Conservation (phyloP, 2,329 filamentous ascomycete species). For the Sporothrix sp. region DNA sequence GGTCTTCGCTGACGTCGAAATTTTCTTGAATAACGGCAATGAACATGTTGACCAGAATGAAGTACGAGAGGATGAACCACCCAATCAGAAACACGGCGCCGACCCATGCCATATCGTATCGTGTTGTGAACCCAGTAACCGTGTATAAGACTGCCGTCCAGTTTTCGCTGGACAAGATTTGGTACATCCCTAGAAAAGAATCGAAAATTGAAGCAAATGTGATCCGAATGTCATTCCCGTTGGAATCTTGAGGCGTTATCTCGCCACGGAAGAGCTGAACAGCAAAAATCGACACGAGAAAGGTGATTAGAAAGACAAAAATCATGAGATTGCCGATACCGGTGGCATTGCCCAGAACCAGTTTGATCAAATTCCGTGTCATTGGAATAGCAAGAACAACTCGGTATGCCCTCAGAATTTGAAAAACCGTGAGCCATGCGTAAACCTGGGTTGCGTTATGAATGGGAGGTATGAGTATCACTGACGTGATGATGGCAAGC, state of each 20-base stretch:
- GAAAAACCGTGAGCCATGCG: slow-evolving; percentile 83
- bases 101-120: slow-evolving; percentile 74
- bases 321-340: slow-evolving; percentile 92
- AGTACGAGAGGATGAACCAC: slow-evolving; percentile 93
- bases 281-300: slow-evolving; percentile 86
- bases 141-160: slow-evolving; percentile 87
- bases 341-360: slow-evolving; percentile 81
- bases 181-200: slow-evolving; percentile 95
- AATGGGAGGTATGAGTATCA: slow-evolving; percentile 80
- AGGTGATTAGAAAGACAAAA: slow-evolving; percentile 93
- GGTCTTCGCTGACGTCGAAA: slow-evolving; percentile 96
- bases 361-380: slow-evolving; percentile 73
- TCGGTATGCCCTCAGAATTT: slow-evolving; percentile 85
- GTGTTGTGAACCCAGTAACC: slow-evolving; percentile 58
- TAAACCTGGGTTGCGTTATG: slow-evolving; percentile 62
- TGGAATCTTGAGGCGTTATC: slow-evolving; percentile 53
- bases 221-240: slow-evolving; percentile 55
- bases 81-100: slow-evolving; percentile 82
- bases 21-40: slow-evolving; percentile 99
- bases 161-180: slow-evolving; percentile 89
- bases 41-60: slow-evolving; percentile 98
- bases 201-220: slow-evolving; percentile 91
- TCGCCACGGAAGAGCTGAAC: slow-evolving; percentile 87
- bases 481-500: slow-evolving; percentile 68
- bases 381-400: slow-evolving; percentile 83